Base-by-base conservation (phyloP, 108 stramenopile species). In the Skeletonema marinoi region DNA sequence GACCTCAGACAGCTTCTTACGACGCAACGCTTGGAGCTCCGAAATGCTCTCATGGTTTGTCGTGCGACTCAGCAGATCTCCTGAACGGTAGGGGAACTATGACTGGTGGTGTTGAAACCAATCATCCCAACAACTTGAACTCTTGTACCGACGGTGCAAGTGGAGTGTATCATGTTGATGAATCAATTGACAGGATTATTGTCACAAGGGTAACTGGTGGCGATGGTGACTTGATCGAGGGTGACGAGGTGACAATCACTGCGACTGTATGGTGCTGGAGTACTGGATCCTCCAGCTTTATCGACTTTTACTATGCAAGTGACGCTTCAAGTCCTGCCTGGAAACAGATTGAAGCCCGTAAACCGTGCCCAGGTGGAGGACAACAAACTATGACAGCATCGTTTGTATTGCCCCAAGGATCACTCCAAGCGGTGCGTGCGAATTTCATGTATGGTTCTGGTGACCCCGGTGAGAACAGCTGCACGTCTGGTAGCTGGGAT, bases 101-200 rank as follows among this genome's bases (percentile, higher is more conserved):
- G 3, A 39, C 6, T 5, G 14, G 1, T 3, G 44, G 44, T 3
- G 3, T 3, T 3, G 76, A 77, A 46, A 17, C 60, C 4, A 77
- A 77, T 19, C 16, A 36, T 4, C 32, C 76, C 25, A 77, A 77
- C 60, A 70, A 68, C 14, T 32, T 77, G 21, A 68, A 77, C 60
- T 25, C 25, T 25, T 25, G 25, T 25, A 25, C 25, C 25, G 25
- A 25, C 25, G 25, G 25, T 25, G 25, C 0, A 0, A 25, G 25
- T 25, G 25, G 25, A 25, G 0, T 0, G 25, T 25, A 25, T 25
- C 25, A 25, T 25, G 25, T 0, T 25, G 25, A 25, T 25, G 25
- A 25, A 25, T 25, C 25, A 0, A 25, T 25, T 25, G 25, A 25
- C 25, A 25, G 25, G 25, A 25, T 25, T 25, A 25, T 25, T 25